These are phyloP conservation scores for Dryadomyces quercus-mongolicae DNA, from an alignment of 2,329 filamentous ascomycete genomes.

Conservation along the genomic window DNA sequence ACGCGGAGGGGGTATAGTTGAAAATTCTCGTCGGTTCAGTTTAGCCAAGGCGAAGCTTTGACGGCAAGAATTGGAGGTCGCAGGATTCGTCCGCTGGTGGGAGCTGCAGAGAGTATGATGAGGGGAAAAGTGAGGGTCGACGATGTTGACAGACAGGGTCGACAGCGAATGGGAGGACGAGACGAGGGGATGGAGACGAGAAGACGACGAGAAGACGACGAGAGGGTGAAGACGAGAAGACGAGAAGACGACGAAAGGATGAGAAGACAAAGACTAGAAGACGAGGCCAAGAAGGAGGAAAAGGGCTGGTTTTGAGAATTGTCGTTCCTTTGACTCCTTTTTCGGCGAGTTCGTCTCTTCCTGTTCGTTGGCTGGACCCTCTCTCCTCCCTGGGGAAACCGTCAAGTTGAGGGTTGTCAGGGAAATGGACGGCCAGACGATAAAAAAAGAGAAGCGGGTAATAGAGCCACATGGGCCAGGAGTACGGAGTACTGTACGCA, in stretches of 20 bases:
- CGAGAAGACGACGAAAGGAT: background rate
- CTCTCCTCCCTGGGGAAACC: constrained; percentile 1
- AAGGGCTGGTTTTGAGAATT: background rate
- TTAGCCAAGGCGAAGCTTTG: too few species aligned
- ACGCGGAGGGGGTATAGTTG: too few species aligned
- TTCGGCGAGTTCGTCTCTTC: background rate
- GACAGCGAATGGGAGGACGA: too few species aligned
- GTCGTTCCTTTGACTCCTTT: background rate
- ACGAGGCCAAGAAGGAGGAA: background rate
- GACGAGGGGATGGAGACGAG: too few species aligned
- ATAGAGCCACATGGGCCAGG: background rate
- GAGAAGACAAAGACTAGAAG: background rate
- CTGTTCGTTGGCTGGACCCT: background rate
- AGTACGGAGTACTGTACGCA: too few species aligned
- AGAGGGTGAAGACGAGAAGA: background rate
- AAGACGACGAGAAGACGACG: background rate
- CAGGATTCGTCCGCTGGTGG: too few species aligned
- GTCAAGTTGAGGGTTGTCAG: constrained; percentile 2
- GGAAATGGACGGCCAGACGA: constrained; percentile 1
- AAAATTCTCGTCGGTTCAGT: too few species aligned
- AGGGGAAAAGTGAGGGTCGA: too few species aligned
- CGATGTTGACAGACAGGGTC: too few species aligned
- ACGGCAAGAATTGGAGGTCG: too few species aligned
- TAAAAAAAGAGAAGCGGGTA: background rate
- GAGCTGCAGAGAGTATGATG: too few species aligned